Evolutionary conservation across 495 filamentous ascomycete species (phyloP).

Genomic region (Penicillium robsamsonii): DNA sequence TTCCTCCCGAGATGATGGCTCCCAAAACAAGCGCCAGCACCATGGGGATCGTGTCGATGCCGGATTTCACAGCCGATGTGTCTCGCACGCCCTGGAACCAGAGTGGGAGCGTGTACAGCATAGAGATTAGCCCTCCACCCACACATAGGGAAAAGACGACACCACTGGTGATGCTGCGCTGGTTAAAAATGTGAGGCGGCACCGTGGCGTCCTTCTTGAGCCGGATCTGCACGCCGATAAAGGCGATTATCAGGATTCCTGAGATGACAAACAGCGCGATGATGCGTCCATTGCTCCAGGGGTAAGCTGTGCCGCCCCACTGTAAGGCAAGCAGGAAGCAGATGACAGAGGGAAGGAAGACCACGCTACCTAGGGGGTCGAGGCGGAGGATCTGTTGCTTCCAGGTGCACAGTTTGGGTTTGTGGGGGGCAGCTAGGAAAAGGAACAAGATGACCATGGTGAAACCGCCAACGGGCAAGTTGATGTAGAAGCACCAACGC

Average conservation of each 20-base stretch:
- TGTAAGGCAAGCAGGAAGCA: conserved; percentile 58
- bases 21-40: conserved; percentile 46
- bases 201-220: conserved; percentile 48
- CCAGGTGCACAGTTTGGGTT: neutral
- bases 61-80: conserved; percentile 33
- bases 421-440: conserved; percentile 40
- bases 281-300: conserved; percentile 52
- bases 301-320: conserved; percentile 59
- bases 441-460: conserved; percentile 47
- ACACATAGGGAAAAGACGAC: conserved; percentile 34
- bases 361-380: conserved; percentile 43
- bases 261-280: conserved; percentile 53
- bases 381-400: conserved; percentile 47
- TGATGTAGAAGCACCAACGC: conserved; percentile 68
- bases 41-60: conserved; percentile 40
- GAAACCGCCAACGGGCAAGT: conserved; percentile 58
- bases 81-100: conserved; percentile 70
- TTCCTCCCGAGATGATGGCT: conserved; percentile 46
- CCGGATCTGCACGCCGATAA: conserved; percentile 47
- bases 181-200: conserved; percentile 55
- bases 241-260: conserved; percentile 42
- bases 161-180: conserved; percentile 51
- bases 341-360: conserved; percentile 53
- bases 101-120: conserved; percentile 63
- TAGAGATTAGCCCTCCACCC: conserved; percentile 31